Percentiles rank a stretch among this genome's conserved stretches.
These are phyloP conservation scores for Amylocystis lapponica DNA, from an alignment of 768 basidiomycete species.

Conservation along the genomic window DNA sequence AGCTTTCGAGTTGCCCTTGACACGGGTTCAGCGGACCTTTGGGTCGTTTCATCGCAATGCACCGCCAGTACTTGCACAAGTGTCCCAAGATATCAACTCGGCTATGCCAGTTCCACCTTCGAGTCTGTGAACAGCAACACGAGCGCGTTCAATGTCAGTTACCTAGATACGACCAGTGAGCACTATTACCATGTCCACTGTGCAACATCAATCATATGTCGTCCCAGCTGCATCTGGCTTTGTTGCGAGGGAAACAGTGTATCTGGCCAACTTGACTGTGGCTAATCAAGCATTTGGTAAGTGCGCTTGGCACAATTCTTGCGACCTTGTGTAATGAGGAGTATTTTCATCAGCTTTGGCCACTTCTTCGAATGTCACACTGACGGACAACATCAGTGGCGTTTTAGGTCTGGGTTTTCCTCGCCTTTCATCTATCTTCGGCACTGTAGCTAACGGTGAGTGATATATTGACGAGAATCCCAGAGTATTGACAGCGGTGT, in stretches of 20 bases:
- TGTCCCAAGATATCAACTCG: constrained; percentile 67
- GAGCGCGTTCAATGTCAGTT: constrained; percentile 54
- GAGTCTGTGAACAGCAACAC: constrained; percentile 52
- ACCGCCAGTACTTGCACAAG: constrained; percentile 44
- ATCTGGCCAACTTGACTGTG: constrained; percentile 54
- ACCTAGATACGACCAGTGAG: constrained; percentile 67
- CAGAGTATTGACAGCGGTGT: too few species aligned
- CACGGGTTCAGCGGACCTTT: constrained; percentile 69
- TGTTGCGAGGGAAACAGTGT: constrained; percentile 59
- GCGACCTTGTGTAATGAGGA: neutral
- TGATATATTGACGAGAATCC: too few species aligned
- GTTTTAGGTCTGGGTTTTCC: constrained; percentile 74
- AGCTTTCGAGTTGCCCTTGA: constrained; percentile 68
- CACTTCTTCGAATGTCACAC: constrained; percentile 54
- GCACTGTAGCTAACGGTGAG: constrained; percentile 43
- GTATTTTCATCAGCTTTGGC: constrained; percentile 43
- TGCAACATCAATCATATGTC: neutral
- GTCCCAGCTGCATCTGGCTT: constrained; percentile 59
- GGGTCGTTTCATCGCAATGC: constrained; percentile 66
- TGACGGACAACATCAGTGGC: constrained; percentile 63
- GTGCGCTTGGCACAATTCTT: constrained; percentile 11
- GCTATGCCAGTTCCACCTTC: constrained; percentile 63
- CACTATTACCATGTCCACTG: neutral
- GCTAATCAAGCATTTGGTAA: constrained; percentile 64
- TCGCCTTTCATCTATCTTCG: constrained; percentile 57